Percentiles rank a stretch among this genome's conserved stretches.
phyloP scores from a whole-genome alignment of 768 basidiomycete species.

The Lanmaoa pseudosensibilis region DNA sequence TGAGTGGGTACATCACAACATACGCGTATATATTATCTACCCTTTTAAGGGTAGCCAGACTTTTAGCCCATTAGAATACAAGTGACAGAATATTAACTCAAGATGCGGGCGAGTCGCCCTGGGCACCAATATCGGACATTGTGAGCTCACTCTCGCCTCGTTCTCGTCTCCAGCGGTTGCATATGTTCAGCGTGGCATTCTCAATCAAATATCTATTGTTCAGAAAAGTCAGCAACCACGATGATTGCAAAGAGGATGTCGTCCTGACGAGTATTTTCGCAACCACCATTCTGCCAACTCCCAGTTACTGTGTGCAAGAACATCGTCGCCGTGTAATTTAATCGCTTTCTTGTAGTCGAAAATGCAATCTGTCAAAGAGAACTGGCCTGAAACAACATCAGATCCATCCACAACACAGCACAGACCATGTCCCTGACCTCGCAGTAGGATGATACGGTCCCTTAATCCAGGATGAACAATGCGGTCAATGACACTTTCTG shows the following conservation, averaged over 20 bases:
- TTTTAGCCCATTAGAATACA: conserved; percentile 9
- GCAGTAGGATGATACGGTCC: conserved; percentile 85
- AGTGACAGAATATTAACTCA: conserved; percentile 6
- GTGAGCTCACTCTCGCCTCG: conserved; percentile 74
- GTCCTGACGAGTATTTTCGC: conserved; percentile 68
- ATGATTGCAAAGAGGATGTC: not conserved
- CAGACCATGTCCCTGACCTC: conserved; percentile 50
- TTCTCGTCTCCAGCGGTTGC: conserved; percentile 88
- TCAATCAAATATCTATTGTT: conserved; percentile 73
- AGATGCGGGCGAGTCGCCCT: conserved; percentile 32
- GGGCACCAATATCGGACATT: conserved; percentile 50
- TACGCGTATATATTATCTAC: conserved; percentile 13
- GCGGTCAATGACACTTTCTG: conserved; percentile 89
- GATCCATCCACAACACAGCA: not conserved
- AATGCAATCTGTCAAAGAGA: conserved; percentile 78
- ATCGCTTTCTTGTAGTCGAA: conserved; percentile 68
- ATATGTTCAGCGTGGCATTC: conserved; percentile 60
- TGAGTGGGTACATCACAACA: not conserved
- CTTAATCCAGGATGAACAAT: conserved; percentile 87
- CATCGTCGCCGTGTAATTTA: conserved; percentile 87
- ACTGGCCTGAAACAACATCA: conserved; percentile 54
- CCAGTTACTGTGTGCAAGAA: conserved; percentile 88
- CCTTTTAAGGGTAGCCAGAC: not conserved
- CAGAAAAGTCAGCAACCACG: not conserved
- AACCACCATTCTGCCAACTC: conserved; percentile 85